phyloP scores from a whole-genome alignment of 2,329 filamentous ascomycete species.

The Nigrograna mackinnonii region DNA sequence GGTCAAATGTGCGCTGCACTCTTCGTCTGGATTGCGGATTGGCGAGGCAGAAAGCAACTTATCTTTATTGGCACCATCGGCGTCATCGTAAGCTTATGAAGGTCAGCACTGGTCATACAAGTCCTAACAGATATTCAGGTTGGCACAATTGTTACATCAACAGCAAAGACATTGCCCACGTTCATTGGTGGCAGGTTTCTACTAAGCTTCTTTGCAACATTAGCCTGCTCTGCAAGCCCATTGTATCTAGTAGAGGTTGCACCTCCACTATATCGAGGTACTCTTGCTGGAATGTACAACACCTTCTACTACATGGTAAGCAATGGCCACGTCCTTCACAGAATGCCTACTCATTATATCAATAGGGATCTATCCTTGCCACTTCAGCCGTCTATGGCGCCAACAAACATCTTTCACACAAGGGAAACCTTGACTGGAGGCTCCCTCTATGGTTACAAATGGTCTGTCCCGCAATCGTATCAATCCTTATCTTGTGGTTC shows the following conservation, averaged over 20 bases:
- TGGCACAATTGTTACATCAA: constrained; percentile 24
- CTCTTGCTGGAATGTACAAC: constrained; percentile 32
- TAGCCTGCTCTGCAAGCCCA: constrained; percentile 26
- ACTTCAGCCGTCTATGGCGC: constrained; percentile 25
- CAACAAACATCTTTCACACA: constrained; percentile 19
- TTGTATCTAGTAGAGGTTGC: constrained; percentile 30
- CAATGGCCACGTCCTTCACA: too few relatives aligned
- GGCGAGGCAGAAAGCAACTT: constrained; percentile 47
- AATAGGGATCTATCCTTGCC: constrained; percentile 25
- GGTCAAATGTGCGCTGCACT: constrained; percentile 49
- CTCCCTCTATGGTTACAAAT: constrained; percentile 25
- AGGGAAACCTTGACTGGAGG: constrained; percentile 21
- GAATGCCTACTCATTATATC: not conserved
- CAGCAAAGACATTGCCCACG: constrained; percentile 18
- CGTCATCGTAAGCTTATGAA: too few relatives aligned
- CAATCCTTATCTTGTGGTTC: constrained; percentile 19
- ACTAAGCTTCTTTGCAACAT: constrained; percentile 33
- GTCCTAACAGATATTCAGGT: too few relatives aligned
- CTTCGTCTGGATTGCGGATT: constrained; percentile 51
- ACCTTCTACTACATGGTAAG: constrained; percentile 33
- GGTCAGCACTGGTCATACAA: too few relatives aligned
- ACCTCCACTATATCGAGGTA: constrained; percentile 28
- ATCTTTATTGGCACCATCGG: constrained; percentile 46
- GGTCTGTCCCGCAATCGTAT: constrained; percentile 22
- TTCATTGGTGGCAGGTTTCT: constrained; percentile 31